Evolutionary conservation across 805 yeast genomes (phyloP).

Genomic region (Metschnikowia cerradonensis): DNA sequence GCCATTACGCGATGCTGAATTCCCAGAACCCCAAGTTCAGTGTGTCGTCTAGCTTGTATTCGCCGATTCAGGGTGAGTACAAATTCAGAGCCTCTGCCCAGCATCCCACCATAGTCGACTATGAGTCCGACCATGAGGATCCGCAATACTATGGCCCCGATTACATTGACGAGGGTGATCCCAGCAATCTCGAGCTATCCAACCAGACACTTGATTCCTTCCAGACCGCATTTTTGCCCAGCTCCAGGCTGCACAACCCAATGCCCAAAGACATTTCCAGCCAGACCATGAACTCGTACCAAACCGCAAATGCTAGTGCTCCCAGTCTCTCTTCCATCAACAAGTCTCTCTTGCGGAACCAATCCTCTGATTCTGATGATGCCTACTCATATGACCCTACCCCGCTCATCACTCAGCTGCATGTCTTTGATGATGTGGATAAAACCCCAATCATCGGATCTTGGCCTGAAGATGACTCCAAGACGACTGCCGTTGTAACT

Average conservation of each 20-base stretch:
- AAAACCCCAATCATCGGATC: constrained; percentile 25
- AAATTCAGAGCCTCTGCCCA: constrained; percentile 9
- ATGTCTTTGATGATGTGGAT: constrained; percentile 20
- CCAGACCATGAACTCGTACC: constrained; percentile 25
- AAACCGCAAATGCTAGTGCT: constrained; percentile 23
- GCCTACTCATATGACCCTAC: constrained; percentile 28
- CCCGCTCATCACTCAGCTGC: constrained; percentile 22
- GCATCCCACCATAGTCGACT: constrained; percentile 15
- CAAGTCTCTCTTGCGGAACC: constrained; percentile 26
- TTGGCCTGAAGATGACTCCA: constrained; percentile 8
- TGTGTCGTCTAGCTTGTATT: constrained; percentile 34
- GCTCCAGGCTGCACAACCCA: not conserved
- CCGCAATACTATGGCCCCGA: constrained; percentile 7
- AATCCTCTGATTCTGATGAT: constrained; percentile 22
- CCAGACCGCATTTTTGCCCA: not conserved
- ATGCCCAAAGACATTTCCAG: constrained; percentile 8
- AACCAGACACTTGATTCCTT: constrained; percentile 1
- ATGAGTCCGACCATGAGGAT: constrained; percentile 14
- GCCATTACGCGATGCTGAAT: not conserved
- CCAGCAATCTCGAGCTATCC: not conserved
- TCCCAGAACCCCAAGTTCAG: constrained; percentile 15
- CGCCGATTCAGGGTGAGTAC: constrained; percentile 20
- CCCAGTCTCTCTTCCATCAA: constrained; percentile 36
- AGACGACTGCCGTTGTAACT: not conserved
- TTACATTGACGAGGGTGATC: not conserved